These are phyloP conservation scores for Licmophora abbreviata DNA, from an alignment of 108 stramenopile species.

Conservation along the genomic window DNA sequence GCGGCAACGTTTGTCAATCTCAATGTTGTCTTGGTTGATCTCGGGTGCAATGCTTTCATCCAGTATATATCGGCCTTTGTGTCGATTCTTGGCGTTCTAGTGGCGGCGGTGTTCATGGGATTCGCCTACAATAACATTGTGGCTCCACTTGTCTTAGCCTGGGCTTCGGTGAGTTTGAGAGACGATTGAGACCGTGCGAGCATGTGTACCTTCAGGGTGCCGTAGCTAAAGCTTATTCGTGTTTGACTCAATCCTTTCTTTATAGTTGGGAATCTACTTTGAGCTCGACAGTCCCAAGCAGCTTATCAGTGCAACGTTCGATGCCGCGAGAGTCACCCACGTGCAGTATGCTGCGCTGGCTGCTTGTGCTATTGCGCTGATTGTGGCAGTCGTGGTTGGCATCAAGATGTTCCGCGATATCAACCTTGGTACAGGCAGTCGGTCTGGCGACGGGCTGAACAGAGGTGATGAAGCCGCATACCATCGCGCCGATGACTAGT, in stretches of 20 bases:
- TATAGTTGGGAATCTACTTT: slow-evolving; percentile 21
- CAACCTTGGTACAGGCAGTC: too few relatives aligned
- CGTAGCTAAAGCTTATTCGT: not conserved
- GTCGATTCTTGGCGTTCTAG: slow-evolving; percentile 36
- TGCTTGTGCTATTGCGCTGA: slow-evolving; percentile 1
- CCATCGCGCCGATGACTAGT: too few relatives aligned
- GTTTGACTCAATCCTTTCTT: not conserved
- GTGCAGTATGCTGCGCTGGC: slow-evolving; percentile 26
- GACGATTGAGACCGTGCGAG: too few relatives aligned
- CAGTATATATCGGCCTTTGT: slow-evolving; percentile 46
- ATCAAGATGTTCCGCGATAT: slow-evolving; percentile 1
- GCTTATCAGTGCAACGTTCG: slow-evolving; percentile 38
- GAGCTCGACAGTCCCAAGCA: slow-evolving; percentile 45
- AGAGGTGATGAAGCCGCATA: too few relatives aligned
- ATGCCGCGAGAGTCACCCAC: slow-evolving; percentile 12
- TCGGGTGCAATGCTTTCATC: slow-evolving; percentile 14
- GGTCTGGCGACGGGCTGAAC: too few relatives aligned
- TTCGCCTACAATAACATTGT: slow-evolving; percentile 32
- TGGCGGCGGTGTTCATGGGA: slow-evolving; percentile 45
- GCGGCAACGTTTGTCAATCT: slow-evolving; percentile 72
- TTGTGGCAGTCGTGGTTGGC: not conserved
- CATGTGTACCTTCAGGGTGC: not conserved
- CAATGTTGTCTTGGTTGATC: slow-evolving; percentile 52
- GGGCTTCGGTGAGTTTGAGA: slow-evolving; percentile 45
- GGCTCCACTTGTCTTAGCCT: slow-evolving; percentile 48